Percentiles rank a stretch among this genome's conserved stretches.
Evolutionary conservation across 2,329 filamentous ascomycete genomes (phyloP).

Genomic region (Aspergillus novoparasiticus): DNA sequence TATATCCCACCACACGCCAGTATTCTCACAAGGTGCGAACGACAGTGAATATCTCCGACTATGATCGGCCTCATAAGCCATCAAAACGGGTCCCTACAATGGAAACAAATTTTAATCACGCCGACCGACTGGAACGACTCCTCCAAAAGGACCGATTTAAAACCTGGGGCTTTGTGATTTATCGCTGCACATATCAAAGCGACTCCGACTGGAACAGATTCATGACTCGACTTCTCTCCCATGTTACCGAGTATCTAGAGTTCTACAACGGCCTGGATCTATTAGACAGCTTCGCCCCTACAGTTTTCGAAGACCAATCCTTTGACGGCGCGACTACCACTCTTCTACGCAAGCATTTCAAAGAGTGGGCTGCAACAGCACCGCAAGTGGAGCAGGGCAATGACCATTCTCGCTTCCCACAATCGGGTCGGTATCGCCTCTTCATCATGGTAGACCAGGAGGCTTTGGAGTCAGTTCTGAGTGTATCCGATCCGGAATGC

Average conservation of each 20-base stretch:
- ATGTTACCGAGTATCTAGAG: constrained; percentile 3
- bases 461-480: constrained; percentile 16
- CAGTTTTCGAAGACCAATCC: constrained; percentile 19
- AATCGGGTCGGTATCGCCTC: constrained; percentile 16
- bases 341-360: constrained; percentile 16
- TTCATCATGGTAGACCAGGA: constrained; percentile 23
- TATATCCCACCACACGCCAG: not conserved
- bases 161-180: constrained; percentile 13
- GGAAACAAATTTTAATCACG: not conserved
- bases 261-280: constrained; percentile 13
- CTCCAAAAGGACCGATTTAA: constrained; percentile 10
- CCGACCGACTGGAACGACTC: constrained; percentile 43
- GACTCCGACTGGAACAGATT: constrained; percentile 10
- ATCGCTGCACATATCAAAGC: constrained; percentile 16
- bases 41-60: not conserved
- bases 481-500: not conserved
- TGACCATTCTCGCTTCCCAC: not conserved
- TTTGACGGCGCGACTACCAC: constrained; percentile 17
- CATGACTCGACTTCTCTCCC: constrained; percentile 10
- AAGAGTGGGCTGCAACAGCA: constrained; percentile 11
- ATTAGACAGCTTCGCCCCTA: constrained; percentile 17
- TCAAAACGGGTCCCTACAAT: not conserved
- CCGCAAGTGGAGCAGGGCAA: constrained; percentile 9
- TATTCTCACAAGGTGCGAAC: not conserved
- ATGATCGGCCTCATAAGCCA: not conserved